Base-by-base conservation (phyloP, 2,329 filamentous ascomycete genomes). In the Trichoderma gracile region DNA sequence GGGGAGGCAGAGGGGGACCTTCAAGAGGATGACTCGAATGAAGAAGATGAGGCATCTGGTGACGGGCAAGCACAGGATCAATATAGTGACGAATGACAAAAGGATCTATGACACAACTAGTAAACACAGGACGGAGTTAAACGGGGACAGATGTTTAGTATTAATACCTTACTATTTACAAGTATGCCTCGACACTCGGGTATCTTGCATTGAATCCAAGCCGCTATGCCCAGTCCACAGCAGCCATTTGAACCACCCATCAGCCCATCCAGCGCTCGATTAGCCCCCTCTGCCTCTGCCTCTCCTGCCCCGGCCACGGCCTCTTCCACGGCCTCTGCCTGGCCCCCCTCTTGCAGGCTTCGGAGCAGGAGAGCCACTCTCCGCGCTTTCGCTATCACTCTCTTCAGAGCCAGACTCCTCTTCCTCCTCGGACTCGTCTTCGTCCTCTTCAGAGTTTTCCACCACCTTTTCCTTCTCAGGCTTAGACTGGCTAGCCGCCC, bases 401-500 rank as follows among this genome's bases (percentile, higher is more conserved):
- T 73, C 73, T 5, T 71, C 74, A 1, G 72, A 74, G 1, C 76
- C 75, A 15, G 70, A 73, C 3, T 71, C 75, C 1, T 73, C 72
- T 3, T 73, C 73, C 8, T 70, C 67, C 8, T 69, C 69, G 1
- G 64, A 62, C 15, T 71, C 68, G 42, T 74, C 71, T 21, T 77
- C 76, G 42, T 74, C 70, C 15, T 77, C 76, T 59, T 76, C 74
- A 0, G 72, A 73, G 12, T 71, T 74, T 54, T 75, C 74, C 2
- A 72, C 69, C 65, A 73, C 72, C n/a, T 68, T 65, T 30, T 66
- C 65, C 65, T 71, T 75, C 55, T 75, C 73, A 6, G 73, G 70
- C 69, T 80, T 80, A 14, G 67, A 65, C 49, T 79, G 79, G 25
- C 77, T 79, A 14, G 77, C 77, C 0, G 76, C 78, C 53, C 80